Conservation (phyloP, 805 yeast genomes). For the Yarrowia divulgata region DNA sequence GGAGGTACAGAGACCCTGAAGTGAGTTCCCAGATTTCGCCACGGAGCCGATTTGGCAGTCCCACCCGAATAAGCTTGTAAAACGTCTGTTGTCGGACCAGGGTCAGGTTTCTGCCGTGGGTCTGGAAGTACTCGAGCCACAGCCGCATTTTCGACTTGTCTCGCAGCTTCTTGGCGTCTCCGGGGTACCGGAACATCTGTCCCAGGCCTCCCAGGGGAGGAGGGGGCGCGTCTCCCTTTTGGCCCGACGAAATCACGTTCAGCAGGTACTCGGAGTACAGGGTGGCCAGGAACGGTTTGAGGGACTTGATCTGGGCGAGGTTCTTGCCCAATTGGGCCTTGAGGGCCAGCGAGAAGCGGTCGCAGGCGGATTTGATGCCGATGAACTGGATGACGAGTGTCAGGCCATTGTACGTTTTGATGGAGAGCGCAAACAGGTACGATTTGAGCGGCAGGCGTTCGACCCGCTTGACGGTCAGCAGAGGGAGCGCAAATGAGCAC, state of each 20-base stretch:
- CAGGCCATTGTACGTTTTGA: conserved; percentile 71
- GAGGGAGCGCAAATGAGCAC: conserved; percentile 72
- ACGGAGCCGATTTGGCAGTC: conserved; percentile 90
- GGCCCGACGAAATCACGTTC: conserved; percentile 49
- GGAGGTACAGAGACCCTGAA: conserved; percentile 80
- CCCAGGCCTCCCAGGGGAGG: conserved; percentile 89
- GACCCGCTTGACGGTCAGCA: conserved; percentile 81
- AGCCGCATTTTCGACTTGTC: conserved; percentile 86
- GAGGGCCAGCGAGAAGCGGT: conserved; percentile 74
- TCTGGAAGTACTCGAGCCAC: conserved; percentile 90
- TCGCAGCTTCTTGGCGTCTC: conserved; percentile 75
- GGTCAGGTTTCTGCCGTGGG: conserved; percentile 84
- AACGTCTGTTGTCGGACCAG: conserved; percentile 76
- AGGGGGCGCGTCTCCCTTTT: conserved; percentile 39
- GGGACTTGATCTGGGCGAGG: conserved; percentile 62
- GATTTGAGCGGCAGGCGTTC: conserved; percentile 82
- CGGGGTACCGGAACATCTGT: conserved; percentile 83
- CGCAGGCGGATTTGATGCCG: conserved; percentile 80
- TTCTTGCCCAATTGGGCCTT: conserved; percentile 69
- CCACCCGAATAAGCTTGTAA: conserved; percentile 83
- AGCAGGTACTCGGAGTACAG: conserved; percentile 87
- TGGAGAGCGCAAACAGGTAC: conserved; percentile 77
- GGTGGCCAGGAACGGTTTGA: conserved; percentile 70
- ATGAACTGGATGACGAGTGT: conserved; percentile 73
- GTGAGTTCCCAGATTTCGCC: conserved; percentile 97